phyloP scores from a whole-genome alignment of 345 rosid genomes.

The Eucalyptus regnans region DNA sequence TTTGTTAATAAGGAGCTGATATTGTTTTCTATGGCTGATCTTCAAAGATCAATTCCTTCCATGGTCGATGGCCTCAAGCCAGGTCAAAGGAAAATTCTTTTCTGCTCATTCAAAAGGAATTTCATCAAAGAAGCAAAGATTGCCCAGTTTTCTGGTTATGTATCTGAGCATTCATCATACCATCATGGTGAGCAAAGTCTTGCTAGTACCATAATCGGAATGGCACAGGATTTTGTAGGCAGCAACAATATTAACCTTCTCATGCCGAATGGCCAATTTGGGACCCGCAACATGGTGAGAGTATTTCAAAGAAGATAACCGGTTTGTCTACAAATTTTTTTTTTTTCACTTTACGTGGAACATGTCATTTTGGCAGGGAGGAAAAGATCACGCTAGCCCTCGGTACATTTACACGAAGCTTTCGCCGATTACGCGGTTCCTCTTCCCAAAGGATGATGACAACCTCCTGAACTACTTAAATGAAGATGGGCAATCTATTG shows the following conservation, averaged over 20 bases:
- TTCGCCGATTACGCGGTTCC: constrained; percentile 51
- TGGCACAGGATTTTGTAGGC: constrained; percentile 96
- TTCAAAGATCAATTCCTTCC: constrained; percentile 93
- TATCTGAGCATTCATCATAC: constrained; percentile 87
- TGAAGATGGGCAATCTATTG: constrained; percentile 85
- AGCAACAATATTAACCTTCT: constrained; percentile 93
- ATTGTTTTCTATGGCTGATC: constrained; percentile 91
- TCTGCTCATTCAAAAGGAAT: constrained; percentile 79
- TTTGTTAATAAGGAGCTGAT: constrained; percentile 95
- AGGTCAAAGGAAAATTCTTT: constrained; percentile 94
- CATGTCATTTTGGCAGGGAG: constrained; percentile 42
- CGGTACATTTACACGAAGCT: constrained; percentile 74
- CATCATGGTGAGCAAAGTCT: constrained; percentile 98
- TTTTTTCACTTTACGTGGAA: neutral
- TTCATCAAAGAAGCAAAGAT: constrained; percentile 62
- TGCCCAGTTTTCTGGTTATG: constrained; percentile 84
- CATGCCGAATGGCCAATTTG: constrained; percentile 76
- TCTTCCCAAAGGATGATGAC: constrained; percentile 90
- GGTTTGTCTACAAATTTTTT: neutral
- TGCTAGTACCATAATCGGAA: constrained; percentile 64
- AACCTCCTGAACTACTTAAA: constrained; percentile 66
- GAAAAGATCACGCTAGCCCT: constrained; percentile 94
- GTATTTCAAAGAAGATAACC: neutral
- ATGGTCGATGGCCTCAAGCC: constrained; percentile 97
- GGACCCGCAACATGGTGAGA: constrained; percentile 65